These are phyloP conservation scores for Penicillium sp. DNA, from an alignment of 2,329 filamentous ascomycete genomes.

Conservation along the genomic window DNA sequence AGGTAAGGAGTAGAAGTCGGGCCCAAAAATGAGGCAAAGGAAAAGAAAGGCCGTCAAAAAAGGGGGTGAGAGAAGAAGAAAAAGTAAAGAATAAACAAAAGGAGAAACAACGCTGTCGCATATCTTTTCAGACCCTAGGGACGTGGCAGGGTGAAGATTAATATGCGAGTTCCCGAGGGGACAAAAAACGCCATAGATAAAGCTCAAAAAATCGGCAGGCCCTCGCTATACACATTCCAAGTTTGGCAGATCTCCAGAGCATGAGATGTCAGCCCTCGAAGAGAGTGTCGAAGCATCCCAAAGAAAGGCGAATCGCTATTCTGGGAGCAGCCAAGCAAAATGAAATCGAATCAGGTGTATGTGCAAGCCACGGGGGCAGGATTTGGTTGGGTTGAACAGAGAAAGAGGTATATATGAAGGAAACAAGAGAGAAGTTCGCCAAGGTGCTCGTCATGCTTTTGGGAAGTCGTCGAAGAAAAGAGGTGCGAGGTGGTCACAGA, in stretches of 20 bases:
- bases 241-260: slow-evolving; percentile 15
- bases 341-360: slow-evolving; percentile 30
- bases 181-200: slow-evolving; percentile 34
- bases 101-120: slow-evolving; percentile 21
- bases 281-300: background rate
- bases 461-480: slow-evolving; percentile 32
- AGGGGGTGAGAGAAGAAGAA: slow-evolving; percentile 25
- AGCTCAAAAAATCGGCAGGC: slow-evolving; percentile 28
- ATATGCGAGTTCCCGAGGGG: slow-evolving; percentile 32
- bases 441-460: slow-evolving; percentile 39
- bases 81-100: slow-evolving; percentile 22
- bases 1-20: slow-evolving; percentile 20
- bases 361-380: slow-evolving; percentile 35
- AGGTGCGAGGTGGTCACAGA: slow-evolving; percentile 1
- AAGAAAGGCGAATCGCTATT: background rate
- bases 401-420: slow-evolving; percentile 31
- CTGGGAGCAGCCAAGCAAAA: slow-evolving; percentile 12
- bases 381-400: slow-evolving; percentile 10
- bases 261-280: background rate
- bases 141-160: slow-evolving; percentile 43
- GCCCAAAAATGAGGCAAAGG: slow-evolving; percentile 13
- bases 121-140: slow-evolving; percentile 43
- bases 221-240: slow-evolving; percentile 37
- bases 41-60: slow-evolving; percentile 21
- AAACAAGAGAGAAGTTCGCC: slow-evolving; percentile 30